Evolutionary conservation across 768 basidiomycete genomes (phyloP), one percentile per base, ranked within the genome.

Genomic region (Trametes cingulata): DNA sequence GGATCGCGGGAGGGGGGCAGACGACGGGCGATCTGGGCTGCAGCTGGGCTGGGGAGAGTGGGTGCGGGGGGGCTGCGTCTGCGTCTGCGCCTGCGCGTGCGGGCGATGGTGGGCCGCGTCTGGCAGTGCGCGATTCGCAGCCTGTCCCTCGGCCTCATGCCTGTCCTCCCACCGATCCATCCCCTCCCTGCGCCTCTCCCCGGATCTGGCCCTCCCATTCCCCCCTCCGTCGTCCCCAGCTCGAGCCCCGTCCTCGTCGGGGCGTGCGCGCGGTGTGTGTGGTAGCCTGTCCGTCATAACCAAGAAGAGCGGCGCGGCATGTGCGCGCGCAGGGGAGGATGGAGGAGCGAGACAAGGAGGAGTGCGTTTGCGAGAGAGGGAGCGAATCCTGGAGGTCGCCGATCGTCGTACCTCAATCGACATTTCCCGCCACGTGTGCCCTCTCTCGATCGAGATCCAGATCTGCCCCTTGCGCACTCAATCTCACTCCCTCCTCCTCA

Each of bases 361-460:
- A 29, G 36, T 22, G 37, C 13, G 17, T 24, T 25, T 5, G 24
- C 15, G 27, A 14, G 52, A 39, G 41, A 37, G 58, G 15, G 48
- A 27, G 20, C 24, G 37, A 35, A 27, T 27, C 45, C 37, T 35
- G 12, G 29, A 24, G 27, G 39, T 60, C 59, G 59, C 46, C 60
- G 55, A 61, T 61, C 60, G 60, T 52, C 54, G 60, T 61, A 20
- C 60, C 60, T 61, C 60, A 61, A 61, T 61, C 60, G 53, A 61
- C 47, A 6, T 14, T 39, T 46, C 36, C 14, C 15, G 22, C 54
- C 55, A 57, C 60, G 54, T 61, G 54, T 49, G 2, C 42, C 8
- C 29, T 17, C 59, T 43, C 52, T 50, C 40, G 53, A 61, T 61
- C 60, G 60, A 54, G 60, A 50, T 57, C 9, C 42, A 25, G 60